These are phyloP conservation scores for Camelina hispida DNA, from an alignment of 345 rosid species.

Conservation along the genomic window DNA sequence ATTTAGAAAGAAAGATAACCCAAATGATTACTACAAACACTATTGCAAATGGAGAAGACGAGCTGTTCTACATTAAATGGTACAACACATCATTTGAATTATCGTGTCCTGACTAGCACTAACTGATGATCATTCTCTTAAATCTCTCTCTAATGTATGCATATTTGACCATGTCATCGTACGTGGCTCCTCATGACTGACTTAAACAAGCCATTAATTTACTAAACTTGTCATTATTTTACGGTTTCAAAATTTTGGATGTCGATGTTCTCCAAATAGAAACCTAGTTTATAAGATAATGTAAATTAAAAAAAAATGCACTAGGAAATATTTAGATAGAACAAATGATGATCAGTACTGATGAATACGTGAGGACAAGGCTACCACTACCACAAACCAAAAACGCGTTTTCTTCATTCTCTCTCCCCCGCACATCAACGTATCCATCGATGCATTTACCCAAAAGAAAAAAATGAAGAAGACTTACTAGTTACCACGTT, in stretches of 20 bases:
- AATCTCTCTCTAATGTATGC: background rate
- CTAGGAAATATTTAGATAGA: background rate
- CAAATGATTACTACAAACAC: conserved; percentile 7
- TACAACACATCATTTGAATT: conserved; percentile 26
- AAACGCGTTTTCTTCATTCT: conserved; percentile 34
- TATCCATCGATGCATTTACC: conserved; percentile 33
- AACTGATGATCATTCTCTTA: conserved; percentile 13
- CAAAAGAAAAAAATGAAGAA: too few species aligned
- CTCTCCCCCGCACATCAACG: conserved; percentile 2
- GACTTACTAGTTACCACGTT: background rate
- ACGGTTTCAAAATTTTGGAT: background rate
- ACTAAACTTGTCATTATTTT: conserved; percentile 7
- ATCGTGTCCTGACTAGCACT: conserved; percentile 40
- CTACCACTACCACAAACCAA: conserved; percentile 25
- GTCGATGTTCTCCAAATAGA: conserved; percentile 9
- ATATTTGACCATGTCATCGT: conserved; percentile 8
- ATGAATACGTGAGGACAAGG: conserved; percentile 12
- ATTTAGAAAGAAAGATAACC: background rate
- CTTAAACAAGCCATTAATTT: background rate
- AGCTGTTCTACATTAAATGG: conserved; percentile 20
- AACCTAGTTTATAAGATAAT: conserved; percentile 12
- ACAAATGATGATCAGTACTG: conserved; percentile 6
- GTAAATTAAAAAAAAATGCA: background rate
- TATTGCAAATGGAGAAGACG: conserved; percentile 11
- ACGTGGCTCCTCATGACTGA: conserved; percentile 37